Evolutionary conservation across 192 early-diverging fungal species (phyloP).

Genomic region (Gonapodya sp.): DNA sequence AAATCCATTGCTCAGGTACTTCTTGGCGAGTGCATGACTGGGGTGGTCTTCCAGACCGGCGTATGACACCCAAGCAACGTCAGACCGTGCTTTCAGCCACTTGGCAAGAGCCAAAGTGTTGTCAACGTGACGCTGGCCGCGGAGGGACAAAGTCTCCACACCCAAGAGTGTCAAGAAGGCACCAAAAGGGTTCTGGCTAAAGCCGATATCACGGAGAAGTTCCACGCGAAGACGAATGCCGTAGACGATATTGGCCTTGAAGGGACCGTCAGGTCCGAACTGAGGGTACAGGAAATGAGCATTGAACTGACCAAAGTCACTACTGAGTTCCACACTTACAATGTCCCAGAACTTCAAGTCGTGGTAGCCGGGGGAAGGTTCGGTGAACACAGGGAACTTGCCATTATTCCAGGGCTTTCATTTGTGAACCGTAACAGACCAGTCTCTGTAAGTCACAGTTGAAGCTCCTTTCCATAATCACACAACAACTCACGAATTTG

Average conservation of each 20-base stretch:
- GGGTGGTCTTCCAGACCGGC: conserved; percentile 73
- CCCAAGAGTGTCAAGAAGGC: conserved; percentile 82
- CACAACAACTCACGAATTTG: conserved; percentile 43
- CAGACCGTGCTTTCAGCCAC: conserved; percentile 62
- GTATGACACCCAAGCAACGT: conserved; percentile 80
- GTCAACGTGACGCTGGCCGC: conserved; percentile 74
- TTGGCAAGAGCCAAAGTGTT: conserved; percentile 70
- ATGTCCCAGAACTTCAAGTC: conserved; percentile 77
- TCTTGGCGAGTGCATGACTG: conserved; percentile 67
- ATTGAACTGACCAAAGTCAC: not conserved
- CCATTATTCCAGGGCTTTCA: conserved; percentile 75
- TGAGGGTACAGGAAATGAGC: conserved; percentile 9
- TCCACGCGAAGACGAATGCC: conserved; percentile 73
- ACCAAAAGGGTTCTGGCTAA: conserved; percentile 79
- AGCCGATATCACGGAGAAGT: conserved; percentile 73
- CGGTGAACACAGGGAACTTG: conserved; percentile 77
- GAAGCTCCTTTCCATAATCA: too few species aligned
- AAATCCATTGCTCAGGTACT: conserved; percentile 73
- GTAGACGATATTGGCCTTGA: conserved; percentile 57
- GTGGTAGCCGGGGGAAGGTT: conserved; percentile 75
- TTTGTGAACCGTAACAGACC: not conserved
- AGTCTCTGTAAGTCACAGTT: too few species aligned
- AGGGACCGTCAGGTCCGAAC: conserved; percentile 63
- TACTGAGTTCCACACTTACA: conserved; percentile 10
- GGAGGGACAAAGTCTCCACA: conserved; percentile 80